Conservation (phyloP, 208 protist species). For the Leishmania braziliensis region DNA sequence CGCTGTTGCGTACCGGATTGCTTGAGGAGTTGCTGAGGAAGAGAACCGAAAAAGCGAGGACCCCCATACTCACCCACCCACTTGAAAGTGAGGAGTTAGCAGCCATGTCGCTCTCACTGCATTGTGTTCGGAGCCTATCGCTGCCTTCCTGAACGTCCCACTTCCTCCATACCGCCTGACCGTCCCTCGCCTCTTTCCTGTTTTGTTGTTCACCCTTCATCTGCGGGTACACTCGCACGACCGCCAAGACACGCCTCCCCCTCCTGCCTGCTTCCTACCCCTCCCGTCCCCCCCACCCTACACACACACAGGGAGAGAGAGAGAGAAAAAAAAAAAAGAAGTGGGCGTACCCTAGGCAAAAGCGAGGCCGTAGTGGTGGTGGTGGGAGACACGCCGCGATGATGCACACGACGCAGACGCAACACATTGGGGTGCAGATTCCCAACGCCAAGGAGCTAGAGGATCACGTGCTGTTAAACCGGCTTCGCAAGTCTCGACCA, state of each 20-base stretch:
- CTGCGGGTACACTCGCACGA: background rate
- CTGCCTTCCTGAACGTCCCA: background rate
- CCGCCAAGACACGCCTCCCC: background rate
- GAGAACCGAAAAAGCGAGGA: background rate
- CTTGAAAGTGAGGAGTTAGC: no score
- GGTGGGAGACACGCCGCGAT: constrained; percentile 3
- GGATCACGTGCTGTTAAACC: constrained; percentile 56
- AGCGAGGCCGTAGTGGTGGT: background rate
- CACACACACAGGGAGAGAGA: background rate
- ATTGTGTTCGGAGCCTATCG: background rate
- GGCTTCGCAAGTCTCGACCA: constrained; percentile 36
- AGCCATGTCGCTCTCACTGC: no score
- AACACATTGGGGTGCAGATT: constrained; percentile 17
- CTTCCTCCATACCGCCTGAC: background rate
- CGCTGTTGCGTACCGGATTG: background rate
- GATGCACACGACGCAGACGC: constrained; percentile 13
- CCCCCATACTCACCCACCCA: no score
- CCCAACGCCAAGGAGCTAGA: constrained; percentile 42
- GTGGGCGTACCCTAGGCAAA: background rate
- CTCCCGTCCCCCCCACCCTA: background rate
- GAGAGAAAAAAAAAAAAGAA: background rate
- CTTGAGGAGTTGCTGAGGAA: background rate
- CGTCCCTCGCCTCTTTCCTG: background rate
- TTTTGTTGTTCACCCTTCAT: background rate
- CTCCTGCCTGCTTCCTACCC: background rate